Evolutionary conservation across 202 grass and related monocot species (phyloP).

Genomic region (Dendrocalamus latiflorus): DNA sequence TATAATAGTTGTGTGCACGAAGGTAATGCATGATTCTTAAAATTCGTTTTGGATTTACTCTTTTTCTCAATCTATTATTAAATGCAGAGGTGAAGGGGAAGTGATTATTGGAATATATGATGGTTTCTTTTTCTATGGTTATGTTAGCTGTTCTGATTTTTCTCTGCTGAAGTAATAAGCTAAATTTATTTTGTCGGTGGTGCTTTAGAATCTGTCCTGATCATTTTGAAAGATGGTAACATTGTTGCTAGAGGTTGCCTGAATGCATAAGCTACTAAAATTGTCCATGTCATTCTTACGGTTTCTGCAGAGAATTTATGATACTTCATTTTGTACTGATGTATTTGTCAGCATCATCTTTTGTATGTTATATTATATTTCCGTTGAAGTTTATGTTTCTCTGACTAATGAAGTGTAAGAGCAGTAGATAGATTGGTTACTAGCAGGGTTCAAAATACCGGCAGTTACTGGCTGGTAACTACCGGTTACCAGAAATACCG

Average conservation of each 20-base stretch:
- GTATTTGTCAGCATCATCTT: not conserved
- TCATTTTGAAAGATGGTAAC: not conserved
- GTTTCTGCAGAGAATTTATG: not conserved
- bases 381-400: not conserved
- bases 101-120: not conserved
- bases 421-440: not conserved
- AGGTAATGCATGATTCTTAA: not conserved
- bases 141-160: not conserved
- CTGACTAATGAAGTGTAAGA: not conserved
- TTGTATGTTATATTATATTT: not conserved
- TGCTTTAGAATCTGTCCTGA: not conserved
- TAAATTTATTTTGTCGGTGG: not conserved
- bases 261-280: not conserved
- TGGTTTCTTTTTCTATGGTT: not conserved
- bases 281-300: not conserved
- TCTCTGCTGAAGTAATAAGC: not conserved
- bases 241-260: not conserved
- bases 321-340: not conserved
- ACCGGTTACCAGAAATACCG: too few relatives aligned
- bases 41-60: not conserved
- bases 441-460: too few relatives aligned
- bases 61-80: not conserved
- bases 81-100: not conserved
- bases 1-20: not conserved
- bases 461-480: too few relatives aligned